A percentile compares a stretch with the other conserved stretches of the same genome.
Conservation (phyloP, 208 protist species). For the Leishmania braziliensis region DNA sequence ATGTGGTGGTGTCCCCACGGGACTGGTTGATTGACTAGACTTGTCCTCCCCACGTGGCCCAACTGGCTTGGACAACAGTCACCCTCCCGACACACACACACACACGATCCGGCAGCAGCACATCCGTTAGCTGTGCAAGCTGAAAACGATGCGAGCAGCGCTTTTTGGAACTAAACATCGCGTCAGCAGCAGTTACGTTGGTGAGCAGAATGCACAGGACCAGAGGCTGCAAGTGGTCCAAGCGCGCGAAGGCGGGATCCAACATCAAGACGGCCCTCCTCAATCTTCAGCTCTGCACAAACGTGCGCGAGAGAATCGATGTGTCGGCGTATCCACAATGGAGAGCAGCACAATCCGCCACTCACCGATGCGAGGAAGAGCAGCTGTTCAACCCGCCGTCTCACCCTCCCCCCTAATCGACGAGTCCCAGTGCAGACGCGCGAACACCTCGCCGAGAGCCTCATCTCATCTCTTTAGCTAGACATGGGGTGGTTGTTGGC, state of each 20-base stretch:
- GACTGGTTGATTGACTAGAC: background rate
- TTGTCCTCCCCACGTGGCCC: background rate
- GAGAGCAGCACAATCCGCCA: too few species aligned
- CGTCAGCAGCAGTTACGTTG: background rate
- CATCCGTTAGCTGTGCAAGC: background rate
- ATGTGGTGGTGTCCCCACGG: background rate
- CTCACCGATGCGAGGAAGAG: too few species aligned
- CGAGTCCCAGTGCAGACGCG: too few species aligned
- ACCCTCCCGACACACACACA: background rate
- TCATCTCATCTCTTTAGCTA: too few species aligned
- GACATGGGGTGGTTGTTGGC: too few species aligned
- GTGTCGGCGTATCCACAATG: too few species aligned
- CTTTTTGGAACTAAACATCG: background rate
- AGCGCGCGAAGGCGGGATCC: background rate
- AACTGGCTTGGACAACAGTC: background rate
- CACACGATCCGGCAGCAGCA: background rate
- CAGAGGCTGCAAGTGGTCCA: background rate
- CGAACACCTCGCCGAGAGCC: too few species aligned
- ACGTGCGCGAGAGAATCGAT: too few species aligned
- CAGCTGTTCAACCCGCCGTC: too few species aligned
- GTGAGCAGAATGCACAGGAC: background rate
- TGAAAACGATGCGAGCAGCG: background rate
- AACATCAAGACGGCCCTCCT: too few species aligned
- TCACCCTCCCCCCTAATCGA: too few species aligned
- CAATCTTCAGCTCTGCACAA: too few species aligned